A percentile compares a stretch with the other conserved stretches of the same genome.
Conservation (phyloP, 2,329 filamentous ascomycete genomes). For the Macroventuria anomochaeta region DNA sequence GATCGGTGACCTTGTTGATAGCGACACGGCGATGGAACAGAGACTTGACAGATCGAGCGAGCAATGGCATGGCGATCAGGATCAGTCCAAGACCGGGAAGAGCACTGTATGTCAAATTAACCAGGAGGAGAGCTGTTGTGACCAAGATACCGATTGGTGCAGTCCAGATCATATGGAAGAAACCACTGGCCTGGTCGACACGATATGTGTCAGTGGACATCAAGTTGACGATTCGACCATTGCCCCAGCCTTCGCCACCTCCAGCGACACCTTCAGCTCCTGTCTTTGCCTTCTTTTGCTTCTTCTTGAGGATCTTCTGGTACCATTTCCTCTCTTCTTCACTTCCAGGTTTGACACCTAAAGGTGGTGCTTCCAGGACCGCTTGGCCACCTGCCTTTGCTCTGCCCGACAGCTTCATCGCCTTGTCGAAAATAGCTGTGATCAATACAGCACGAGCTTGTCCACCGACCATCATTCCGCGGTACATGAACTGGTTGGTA, state of each 20-base stretch:
- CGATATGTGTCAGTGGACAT: slow-evolving; percentile 97
- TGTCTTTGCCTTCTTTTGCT: slow-evolving; percentile 51
- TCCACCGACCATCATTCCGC: slow-evolving; percentile 89
- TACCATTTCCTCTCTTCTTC: slow-evolving; percentile 60
- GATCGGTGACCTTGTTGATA: slow-evolving; percentile 95
- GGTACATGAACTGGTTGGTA: slow-evolving; percentile 90
- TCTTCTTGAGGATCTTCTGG: slow-evolving; percentile 54
- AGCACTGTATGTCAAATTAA: slow-evolving; percentile 91
- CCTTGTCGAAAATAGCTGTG: slow-evolving; percentile 87
- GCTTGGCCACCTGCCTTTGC: slow-evolving; percentile 81
- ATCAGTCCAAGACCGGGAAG: slow-evolving; percentile 86
- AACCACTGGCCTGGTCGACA: slow-evolving; percentile 82
- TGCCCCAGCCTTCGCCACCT: slow-evolving; percentile 86
- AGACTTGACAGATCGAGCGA: slow-evolving; percentile 77
- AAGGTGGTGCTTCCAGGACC: slow-evolving; percentile 47
- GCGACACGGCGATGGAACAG: slow-evolving; percentile 75
- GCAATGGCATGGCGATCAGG: slow-evolving; percentile 75
- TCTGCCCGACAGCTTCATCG: slow-evolving; percentile 84
- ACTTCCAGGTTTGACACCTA: slow-evolving; percentile 56
- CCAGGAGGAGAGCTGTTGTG: slow-evolving; percentile 77
- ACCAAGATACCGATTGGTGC: slow-evolving; percentile 79
- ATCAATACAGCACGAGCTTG: slow-evolving; percentile 83
- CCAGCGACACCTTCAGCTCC: slow-evolving; percentile 61
- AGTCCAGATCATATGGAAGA: slow-evolving; percentile 93
- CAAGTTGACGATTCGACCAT: slow-evolving; percentile 87